Evolutionary conservation across 768 basidiomycete species (phyloP).

Genomic region (Naganishia vishniacii): DNA sequence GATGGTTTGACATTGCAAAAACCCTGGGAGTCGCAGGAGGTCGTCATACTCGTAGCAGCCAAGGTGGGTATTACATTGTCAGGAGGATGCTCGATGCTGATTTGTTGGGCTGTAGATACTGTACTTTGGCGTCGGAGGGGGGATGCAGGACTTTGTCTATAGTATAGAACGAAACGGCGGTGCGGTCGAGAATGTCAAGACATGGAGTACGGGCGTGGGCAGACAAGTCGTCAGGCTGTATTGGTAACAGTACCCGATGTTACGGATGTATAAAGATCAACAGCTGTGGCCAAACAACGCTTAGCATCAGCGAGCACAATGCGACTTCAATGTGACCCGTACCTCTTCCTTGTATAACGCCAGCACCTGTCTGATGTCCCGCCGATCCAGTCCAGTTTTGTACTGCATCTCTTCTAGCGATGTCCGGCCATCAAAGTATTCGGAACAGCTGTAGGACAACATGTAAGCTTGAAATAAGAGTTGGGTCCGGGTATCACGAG

Average conservation of each 20-base stretch:
- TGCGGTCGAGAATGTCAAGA: constrained; percentile 60
- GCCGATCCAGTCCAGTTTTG: constrained; percentile 74
- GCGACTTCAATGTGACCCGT: constrained; percentile 37
- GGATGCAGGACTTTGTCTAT: constrained; percentile 66
- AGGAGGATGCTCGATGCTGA: not conserved
- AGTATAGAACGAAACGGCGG: constrained; percentile 55
- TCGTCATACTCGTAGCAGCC: constrained; percentile 64
- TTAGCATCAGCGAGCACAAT: not conserved
- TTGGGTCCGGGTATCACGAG: not conserved
- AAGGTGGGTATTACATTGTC: constrained; percentile 53
- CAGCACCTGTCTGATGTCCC: constrained; percentile 74
- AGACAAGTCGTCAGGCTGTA: constrained; percentile 63
- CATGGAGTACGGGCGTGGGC: constrained; percentile 60
- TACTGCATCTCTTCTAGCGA: constrained; percentile 93
- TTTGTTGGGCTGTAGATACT: constrained; percentile 52
- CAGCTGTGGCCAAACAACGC: not conserved
- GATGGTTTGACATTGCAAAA: constrained; percentile 28
- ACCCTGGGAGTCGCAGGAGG: constrained; percentile 24
- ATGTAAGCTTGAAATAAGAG: not conserved
- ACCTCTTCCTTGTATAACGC: constrained; percentile 86
- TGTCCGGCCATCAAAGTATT: constrained; percentile 86
- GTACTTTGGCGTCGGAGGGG: constrained; percentile 94
- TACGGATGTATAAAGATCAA: constrained; percentile 15
- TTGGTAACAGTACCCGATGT: constrained; percentile 52
- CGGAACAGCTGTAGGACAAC: constrained; percentile 61